Conservation (phyloP, 169 alveolate genomes). For the Besnoitia besnoiti region DNA sequence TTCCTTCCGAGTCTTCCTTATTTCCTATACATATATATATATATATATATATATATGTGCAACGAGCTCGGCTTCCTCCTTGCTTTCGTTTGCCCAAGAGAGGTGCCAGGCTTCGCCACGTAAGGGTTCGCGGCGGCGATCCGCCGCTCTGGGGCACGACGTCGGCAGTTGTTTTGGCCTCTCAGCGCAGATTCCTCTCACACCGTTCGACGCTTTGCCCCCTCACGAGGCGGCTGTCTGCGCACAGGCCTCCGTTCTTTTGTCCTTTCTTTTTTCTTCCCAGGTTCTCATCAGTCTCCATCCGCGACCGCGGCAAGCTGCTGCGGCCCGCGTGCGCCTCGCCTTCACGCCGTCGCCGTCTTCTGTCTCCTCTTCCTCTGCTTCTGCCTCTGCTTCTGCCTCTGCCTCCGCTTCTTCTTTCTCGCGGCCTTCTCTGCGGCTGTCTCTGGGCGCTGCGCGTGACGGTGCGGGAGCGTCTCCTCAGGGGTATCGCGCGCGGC, state of each 20-base stretch:
- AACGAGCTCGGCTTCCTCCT: not conserved
- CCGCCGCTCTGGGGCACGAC: no score
- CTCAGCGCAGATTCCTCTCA: no score
- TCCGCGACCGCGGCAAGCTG: not conserved
- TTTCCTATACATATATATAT: not conserved
- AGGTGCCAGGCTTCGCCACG: no score
- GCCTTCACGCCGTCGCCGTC: not conserved
- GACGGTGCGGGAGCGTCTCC: no score
- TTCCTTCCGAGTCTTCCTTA: not conserved
- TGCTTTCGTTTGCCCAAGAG: not conserved
- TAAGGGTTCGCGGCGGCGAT: no score
- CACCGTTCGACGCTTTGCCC: no score
- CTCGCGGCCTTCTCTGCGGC: not conserved
- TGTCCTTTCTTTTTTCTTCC: not conserved
- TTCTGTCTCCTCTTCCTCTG: not conserved
- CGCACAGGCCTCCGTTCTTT: not conserved
- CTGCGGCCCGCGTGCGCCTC: not conserved
- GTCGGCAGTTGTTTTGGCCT: no score
- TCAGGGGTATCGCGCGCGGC: no score
- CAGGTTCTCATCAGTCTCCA: slow-evolving; percentile 2
- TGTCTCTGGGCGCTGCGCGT: no score
- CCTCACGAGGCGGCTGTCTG: no score
- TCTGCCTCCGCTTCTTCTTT: not conserved
- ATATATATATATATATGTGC: no score
- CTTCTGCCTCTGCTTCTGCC: not conserved